Base-by-base conservation (phyloP, 2,329 filamentous ascomycete species). In the Fusarium sp. region DNA sequence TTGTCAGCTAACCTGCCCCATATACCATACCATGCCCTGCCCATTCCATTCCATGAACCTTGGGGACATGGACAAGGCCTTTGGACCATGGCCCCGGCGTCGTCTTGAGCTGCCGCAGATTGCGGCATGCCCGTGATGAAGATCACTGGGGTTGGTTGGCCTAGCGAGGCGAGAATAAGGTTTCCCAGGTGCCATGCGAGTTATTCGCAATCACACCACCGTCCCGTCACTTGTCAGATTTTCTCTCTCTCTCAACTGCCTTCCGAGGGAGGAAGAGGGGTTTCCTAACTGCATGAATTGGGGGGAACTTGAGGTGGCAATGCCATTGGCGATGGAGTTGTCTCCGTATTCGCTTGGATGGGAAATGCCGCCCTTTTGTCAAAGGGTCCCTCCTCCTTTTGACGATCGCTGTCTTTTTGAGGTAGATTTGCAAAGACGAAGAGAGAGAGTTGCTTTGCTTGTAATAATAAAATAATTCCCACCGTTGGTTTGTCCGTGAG, bases 171-270 rank as follows among this genome's bases (percentile, higher is more conserved):
- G 40, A 62, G 57, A 22, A 64, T 38, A 71, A 51, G 29, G 62
- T 65, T 58, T 60, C 38, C 31, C 27, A 38, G 14, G 40, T 64
- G 36, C 40, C 57, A 51, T 66, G 16, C 31, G 53, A 35, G 44
- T 29, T 64, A 40, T 20, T n/a, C 29, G 16, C 51, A 44, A 58
- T 40, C 56, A 51, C 46, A 31, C 29, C 68, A 24, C 35, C n/a
- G 10, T 11, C 11, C 49, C 64, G 20, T 68, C 71, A 72, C 53
- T 71, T 74, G 12, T 71, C 71, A 71, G 22, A 62, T 71, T 55
- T 56, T 67, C 55, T n/a, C n/a, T n/a, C n/a, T n/a, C n/a, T n/a
- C n/a, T 8, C 33, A 31, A 55, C 51, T 46, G 51, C 11, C 27
- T 51, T 20, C n/a, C n/a, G n/a, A n/a, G 20, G 24, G 24, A 60